phyloP scores from a whole-genome alignment of 352 stramenopile genomes.

The Phytophthora sp. region DNA sequence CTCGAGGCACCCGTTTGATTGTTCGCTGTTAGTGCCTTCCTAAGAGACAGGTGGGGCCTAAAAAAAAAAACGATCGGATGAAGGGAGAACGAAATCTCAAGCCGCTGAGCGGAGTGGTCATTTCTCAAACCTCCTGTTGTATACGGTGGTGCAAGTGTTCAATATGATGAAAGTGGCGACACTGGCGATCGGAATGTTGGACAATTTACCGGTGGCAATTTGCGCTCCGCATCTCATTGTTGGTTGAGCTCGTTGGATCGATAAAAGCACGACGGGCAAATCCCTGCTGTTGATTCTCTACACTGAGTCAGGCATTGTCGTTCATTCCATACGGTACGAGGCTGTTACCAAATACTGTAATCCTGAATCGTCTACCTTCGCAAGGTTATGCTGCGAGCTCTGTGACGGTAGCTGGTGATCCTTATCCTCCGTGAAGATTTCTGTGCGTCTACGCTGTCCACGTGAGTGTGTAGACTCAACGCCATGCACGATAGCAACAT shows the following conservation, averaged over 20 bases:
- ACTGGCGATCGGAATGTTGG: no score
- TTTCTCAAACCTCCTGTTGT: slow-evolving; percentile 9
- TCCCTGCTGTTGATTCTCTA: slow-evolving; percentile 1
- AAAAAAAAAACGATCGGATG: slow-evolving; percentile 20
- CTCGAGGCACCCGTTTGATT: slow-evolving; percentile 6
- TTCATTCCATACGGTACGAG: slow-evolving; percentile 1
- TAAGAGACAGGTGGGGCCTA: slow-evolving; percentile 15
- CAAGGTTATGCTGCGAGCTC: not conserved
- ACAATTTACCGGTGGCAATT: not conserved
- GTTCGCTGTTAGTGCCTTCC: slow-evolving; percentile 20
- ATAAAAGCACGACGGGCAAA: slow-evolving; percentile 12
- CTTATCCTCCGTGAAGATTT: no score
- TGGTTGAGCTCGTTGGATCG: slow-evolving; percentile 1
- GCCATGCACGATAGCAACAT: not conserved
- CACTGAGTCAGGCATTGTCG: slow-evolving; percentile 10
- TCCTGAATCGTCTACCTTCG: not conserved
- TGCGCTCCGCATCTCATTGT: slow-evolving; percentile 2
- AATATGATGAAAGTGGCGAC: not conserved
- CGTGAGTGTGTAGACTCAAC: not conserved
- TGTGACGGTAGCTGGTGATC: not conserved
- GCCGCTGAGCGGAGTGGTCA: not conserved
- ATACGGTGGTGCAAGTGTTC: not conserved
- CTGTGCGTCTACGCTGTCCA: no score
- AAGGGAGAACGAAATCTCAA: slow-evolving; percentile 9
- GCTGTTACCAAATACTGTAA: no score